A percentile compares a stretch with the other conserved stretches of the same genome.
These are phyloP conservation scores for Athelia psychrophila DNA, from an alignment of 1,284 basidiomycete genomes.

Conservation along the genomic window DNA sequence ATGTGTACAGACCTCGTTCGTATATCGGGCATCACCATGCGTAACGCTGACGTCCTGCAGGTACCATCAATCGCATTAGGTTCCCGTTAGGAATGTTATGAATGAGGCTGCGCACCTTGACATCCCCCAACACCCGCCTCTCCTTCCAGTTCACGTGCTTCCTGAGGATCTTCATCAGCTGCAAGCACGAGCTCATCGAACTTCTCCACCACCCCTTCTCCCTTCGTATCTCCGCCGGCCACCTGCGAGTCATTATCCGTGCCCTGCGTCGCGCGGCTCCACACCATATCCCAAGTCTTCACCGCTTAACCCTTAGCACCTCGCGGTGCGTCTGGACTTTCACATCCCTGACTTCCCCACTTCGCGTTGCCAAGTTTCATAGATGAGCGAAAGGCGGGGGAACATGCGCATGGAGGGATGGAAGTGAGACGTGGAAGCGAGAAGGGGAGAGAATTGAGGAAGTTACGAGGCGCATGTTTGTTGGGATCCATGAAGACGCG, in stretches of 20 bases:
- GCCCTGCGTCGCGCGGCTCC: neutral
- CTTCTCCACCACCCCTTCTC: neutral
- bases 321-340: neutral
- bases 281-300: neutral
- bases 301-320: neutral
- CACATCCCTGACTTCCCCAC: neutral
- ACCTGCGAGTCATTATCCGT: neutral
- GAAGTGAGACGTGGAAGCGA: neutral
- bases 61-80: slow-evolving; percentile 20
- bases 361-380: neutral
- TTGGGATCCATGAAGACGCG: neutral
- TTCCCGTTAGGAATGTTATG: too few species aligned
- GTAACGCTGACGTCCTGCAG: slow-evolving; percentile 58
- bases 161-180: too few species aligned
- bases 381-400: neutral
- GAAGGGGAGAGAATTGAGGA: too few species aligned
- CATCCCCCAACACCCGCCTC: neutral
- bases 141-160: neutral
- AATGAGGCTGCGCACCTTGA: neutral
- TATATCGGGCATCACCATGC: slow-evolving; percentile 51
- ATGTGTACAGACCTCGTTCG: slow-evolving; percentile 40
- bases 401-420: neutral
- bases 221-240: neutral
- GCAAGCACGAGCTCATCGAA: too few species aligned
- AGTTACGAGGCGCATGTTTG: neutral